These are phyloP conservation scores for Lodderomyces margitis DNA, from an alignment of 1,139 yeast species.

Conservation along the genomic window DNA sequence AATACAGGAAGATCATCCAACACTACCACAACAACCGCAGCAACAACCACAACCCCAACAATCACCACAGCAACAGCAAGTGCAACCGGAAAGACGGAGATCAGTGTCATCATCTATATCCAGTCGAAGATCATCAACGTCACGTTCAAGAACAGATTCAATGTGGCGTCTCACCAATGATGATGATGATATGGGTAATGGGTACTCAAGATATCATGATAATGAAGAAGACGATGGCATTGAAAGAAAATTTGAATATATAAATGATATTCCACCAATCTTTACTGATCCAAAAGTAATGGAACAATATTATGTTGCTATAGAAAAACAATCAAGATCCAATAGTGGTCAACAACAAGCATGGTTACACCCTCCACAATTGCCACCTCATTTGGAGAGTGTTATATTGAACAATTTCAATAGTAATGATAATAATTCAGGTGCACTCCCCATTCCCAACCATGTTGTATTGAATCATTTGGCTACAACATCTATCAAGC, in stretches of 20 bases:
- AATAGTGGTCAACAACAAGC: slow-evolving; percentile 65
- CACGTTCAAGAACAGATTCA: slow-evolving; percentile 43
- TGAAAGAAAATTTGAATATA: slow-evolving; percentile 40
- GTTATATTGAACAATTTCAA: slow-evolving; percentile 48
- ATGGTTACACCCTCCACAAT: slow-evolving; percentile 61
- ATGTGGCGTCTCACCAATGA: slow-evolving; percentile 58
- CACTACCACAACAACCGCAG: neutral
- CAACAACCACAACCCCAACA: slow-evolving; percentile 7
- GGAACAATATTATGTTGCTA: slow-evolving; percentile 65
- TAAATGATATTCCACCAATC: slow-evolving; percentile 80
- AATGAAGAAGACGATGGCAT: slow-evolving; percentile 15
- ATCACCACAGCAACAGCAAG: slow-evolving; percentile 8
- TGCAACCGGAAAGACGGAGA: slow-evolving; percentile 7
- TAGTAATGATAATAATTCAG: slow-evolving; percentile 47
- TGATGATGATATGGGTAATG: slow-evolving; percentile 80
- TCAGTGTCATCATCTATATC: neutral
- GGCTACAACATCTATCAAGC: slow-evolving; percentile 50
- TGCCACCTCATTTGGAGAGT: slow-evolving; percentile 50
- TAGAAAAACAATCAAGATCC: slow-evolving; percentile 65
- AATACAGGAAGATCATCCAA: slow-evolving; percentile 15
- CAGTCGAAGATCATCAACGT: slow-evolving; percentile 28
- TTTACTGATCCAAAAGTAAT: slow-evolving; percentile 71
- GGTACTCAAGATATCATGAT: slow-evolving; percentile 74
- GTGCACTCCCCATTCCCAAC: slow-evolving; percentile 50
- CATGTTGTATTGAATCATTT: slow-evolving; percentile 46